Base-by-base conservation (phyloP, 1,284 basidiomycete species). In the Trametes sp. region DNA sequence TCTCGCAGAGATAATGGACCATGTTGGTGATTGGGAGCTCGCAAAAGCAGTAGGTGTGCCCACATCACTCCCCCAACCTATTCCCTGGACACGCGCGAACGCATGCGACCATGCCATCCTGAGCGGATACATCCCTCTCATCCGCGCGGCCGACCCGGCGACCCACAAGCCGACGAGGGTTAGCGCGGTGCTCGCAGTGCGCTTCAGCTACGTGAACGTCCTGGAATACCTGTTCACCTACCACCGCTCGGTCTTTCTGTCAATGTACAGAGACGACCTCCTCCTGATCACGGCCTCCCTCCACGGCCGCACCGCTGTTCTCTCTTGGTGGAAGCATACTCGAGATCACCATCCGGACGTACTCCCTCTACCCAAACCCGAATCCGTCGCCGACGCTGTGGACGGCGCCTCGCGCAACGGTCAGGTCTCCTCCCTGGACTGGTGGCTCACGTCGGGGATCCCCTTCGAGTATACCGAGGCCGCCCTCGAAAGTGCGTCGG, bases 1-100 rank as follows among this genome's bases (percentile, higher is more conserved):
- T 45, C 77, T 94, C 35, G 87, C 88, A 9, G 84, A 89, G 56
- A 92, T 94, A 64, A 77, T 94, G 75, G 89, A 93, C 65, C 84
- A 87, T 68, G 75, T 93, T 11, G 89, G 87, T 14, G 89, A 93
- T 72, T 95, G 92, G 90, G 90, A 93, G 69, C 85, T 95, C 19
- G 82, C 87, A 23, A 87, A 86, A 63, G 88, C 93, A 11, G 84
- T 94, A 31, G 87, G 88, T 28, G 77, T 93, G 1, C 89, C 88
- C 19, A 90, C 90, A 4, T 86, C 86, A 26, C 73, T 94, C 1
- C 76, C 84, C 3, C 81, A 81, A 24, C 92, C 92, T 9, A 75
- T 80, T 4, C 86, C 88, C 23, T 95, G 93, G 93, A 79, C 78
- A 38, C 83, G 83, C 44, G 90, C 93, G 7, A 86, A 87, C 24